phyloP scores from a whole-genome alignment of 176 grass and related monocot species.

The Carex cristatella region DNA sequence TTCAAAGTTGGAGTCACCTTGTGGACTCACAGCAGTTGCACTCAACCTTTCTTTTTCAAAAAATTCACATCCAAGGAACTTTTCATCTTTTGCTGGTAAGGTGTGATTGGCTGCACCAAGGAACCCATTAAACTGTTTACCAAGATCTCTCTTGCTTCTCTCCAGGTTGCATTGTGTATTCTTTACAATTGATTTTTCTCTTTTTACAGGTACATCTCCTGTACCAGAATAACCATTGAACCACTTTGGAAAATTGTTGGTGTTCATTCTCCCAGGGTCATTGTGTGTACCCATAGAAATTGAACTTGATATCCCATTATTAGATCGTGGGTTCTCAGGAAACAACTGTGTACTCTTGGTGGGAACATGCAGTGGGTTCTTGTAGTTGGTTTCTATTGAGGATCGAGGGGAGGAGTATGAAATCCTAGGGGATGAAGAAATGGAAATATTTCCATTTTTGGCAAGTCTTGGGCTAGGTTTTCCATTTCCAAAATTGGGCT shows the following conservation, averaged over 20 bases:
- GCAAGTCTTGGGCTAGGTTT: conserved; percentile 29
- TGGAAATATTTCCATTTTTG: conserved; percentile 62
- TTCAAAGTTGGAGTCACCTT: conserved; percentile 27
- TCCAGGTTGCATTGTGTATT: neutral
- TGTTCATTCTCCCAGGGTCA: conserved; percentile 9
- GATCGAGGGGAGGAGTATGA: conserved; percentile 50
- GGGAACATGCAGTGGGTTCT: conserved; percentile 37
- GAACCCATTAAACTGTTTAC: conserved; percentile 29
- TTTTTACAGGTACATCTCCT: conserved; percentile 6
- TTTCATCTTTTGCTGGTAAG: conserved; percentile 28
- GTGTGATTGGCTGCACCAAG: neutral
- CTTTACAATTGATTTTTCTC: conserved; percentile 4
- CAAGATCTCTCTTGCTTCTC: conserved; percentile 5
- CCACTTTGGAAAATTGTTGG: neutral
- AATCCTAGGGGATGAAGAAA: conserved; percentile 63
- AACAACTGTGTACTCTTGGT: conserved; percentile 55
- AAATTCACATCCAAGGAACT: conserved; percentile 28
- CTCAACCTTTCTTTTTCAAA: conserved; percentile 26
- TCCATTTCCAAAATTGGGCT: conserved; percentile 44
- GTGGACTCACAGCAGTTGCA: conserved; percentile 17
- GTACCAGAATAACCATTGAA: conserved; percentile 3
- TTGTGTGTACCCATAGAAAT: conserved; percentile 1
- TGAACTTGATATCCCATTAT: conserved; percentile 33
- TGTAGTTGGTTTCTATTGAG: conserved; percentile 52
- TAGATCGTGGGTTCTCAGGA: conserved; percentile 38